Evolutionary conservation across 2,329 filamentous ascomycete species (phyloP), one percentile per base, ranked within the genome.

Genomic region (Huntiella bhutanensis): DNA sequence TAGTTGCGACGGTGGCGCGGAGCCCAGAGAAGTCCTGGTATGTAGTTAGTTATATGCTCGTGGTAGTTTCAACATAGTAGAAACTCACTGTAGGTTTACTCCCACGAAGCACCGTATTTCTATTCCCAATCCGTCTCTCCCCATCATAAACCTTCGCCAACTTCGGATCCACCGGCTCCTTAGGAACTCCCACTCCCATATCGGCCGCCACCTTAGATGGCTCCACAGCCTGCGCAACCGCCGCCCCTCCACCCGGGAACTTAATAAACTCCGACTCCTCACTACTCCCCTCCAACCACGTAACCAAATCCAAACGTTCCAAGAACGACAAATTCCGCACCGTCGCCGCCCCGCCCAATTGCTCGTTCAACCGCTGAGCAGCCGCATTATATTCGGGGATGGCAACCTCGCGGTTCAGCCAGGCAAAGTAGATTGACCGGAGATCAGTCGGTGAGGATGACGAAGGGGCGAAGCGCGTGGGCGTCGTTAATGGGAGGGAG

Each of bases 381-480:
- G 81, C 80, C 19, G 81, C 75, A 62, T 95, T 91, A 70, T 96
- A 96, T 55, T 93, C 85, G 8, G 83, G 82, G 53, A 93, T 86
- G 46, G 81, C 77, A 47, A 81, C 77, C 65, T 96, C 88, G 61
- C 86, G 85, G 64, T 95, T 92, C 56, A 83, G 70, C 85, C 86
- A 98, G 47, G 86, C 86, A 59, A 96, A 94, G 67, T 88, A 95
- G 63, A 95, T 88, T 60, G 82, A 91, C 58, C 91, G 85, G 54
- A 98, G 69, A 59, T 95, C 84, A 56, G 94, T 78, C 10, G 36
- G 13, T 3, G 41, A 19, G 13, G 11, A 16, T 2, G 28, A 32
- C 11, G 45, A 13, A 51, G 82, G 72, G 28, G 43, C 44, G 66
- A 96, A 96, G 55, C 91, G 84, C 54, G 91, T 98, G 7, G 79